phyloP scores from a whole-genome alignment of 768 basidiomycete species.

The Suillus clintonianus region DNA sequence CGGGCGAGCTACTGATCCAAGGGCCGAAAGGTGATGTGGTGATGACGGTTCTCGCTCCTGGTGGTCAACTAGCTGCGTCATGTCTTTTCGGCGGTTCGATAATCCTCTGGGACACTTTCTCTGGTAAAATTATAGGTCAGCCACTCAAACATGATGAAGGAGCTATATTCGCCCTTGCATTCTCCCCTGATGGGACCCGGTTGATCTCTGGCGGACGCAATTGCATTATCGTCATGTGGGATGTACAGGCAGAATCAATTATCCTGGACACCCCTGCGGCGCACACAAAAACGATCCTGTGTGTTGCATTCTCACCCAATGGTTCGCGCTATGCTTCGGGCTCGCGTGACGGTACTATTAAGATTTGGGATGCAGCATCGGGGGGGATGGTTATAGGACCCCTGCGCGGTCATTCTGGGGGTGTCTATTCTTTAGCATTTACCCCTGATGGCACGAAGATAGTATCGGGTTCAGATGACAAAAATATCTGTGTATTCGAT shows the following conservation, averaged over 20 bases:
- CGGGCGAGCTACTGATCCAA: conserved; percentile 24
- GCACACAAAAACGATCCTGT: conserved; percentile 26
- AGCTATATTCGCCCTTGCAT: conserved; percentile 27
- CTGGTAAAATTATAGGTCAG: conserved; percentile 18
- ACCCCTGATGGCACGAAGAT: conserved; percentile 30
- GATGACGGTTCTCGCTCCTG: conserved; percentile 29
- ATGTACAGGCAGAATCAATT: conserved; percentile 15
- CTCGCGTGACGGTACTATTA: conserved; percentile 29
- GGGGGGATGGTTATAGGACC: conserved; percentile 18
- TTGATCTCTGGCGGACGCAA: conserved; percentile 29
- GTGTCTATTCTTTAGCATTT: conserved; percentile 26
- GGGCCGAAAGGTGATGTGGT: conserved; percentile 14
- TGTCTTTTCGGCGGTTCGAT: conserved; percentile 22
- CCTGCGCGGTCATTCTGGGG: conserved; percentile 19
- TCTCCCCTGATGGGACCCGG: conserved; percentile 27
- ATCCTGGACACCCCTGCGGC: conserved; percentile 18
- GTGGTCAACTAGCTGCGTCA: conserved; percentile 26
- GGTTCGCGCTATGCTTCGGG: conserved; percentile 30
- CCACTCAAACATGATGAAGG: conserved; percentile 20
- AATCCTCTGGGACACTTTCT: conserved; percentile 28
- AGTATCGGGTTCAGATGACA: conserved; percentile 33
- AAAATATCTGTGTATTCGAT: conserved; percentile 31
- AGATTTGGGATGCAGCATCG: conserved; percentile 25
- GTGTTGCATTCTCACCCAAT: conserved; percentile 30
- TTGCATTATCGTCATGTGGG: conserved; percentile 28